A percentile compares a stretch with the other conserved stretches of the same genome.
Evolutionary conservation across 116 monocot species (phyloP).

Genomic region (Trichopus zeylanicus): DNA sequence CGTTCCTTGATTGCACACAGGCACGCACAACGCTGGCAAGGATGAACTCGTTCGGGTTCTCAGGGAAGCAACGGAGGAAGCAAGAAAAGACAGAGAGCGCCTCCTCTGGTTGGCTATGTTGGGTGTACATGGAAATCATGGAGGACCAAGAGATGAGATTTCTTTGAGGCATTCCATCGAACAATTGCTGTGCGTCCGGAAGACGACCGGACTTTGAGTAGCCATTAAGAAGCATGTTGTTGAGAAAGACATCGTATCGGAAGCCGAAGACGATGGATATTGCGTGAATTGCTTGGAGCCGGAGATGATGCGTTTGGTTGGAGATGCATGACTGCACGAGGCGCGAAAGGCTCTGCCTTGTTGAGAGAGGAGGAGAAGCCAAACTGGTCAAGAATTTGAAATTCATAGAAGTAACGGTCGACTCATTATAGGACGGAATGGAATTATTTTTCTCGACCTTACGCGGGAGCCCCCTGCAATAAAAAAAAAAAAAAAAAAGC

Average conservation of each 20-base stretch:
- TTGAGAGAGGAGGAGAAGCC: neutral
- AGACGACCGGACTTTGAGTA: conserved; percentile 33
- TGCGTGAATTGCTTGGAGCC: conserved; percentile 35
- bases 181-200: conserved; percentile 28
- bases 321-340: conserved; percentile 52
- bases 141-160: conserved; percentile 77
- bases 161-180: conserved; percentile 57
- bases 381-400: too few species aligned
- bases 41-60: conserved; percentile 58
- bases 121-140: conserved; percentile 52
- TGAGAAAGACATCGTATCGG: conserved; percentile 36
- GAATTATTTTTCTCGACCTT: too few species aligned
- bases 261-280: conserved; percentile 34
- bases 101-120: conserved; percentile 21
- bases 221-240: conserved; percentile 49
- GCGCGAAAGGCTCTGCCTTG: conserved; percentile 11
- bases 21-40: conserved; percentile 65
- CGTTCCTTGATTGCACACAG: conserved; percentile 28
- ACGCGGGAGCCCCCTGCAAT: too few species aligned
- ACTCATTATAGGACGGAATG: too few species aligned
- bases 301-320: conserved; percentile 12
- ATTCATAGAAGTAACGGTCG: too few species aligned
- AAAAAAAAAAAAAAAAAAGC: too few species aligned
- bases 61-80: conserved; percentile 21
- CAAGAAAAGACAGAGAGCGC: conserved; percentile 33